Conservation (phyloP, 2,329 filamentous ascomycete species). For the Colletotrichum viniferum region DNA sequence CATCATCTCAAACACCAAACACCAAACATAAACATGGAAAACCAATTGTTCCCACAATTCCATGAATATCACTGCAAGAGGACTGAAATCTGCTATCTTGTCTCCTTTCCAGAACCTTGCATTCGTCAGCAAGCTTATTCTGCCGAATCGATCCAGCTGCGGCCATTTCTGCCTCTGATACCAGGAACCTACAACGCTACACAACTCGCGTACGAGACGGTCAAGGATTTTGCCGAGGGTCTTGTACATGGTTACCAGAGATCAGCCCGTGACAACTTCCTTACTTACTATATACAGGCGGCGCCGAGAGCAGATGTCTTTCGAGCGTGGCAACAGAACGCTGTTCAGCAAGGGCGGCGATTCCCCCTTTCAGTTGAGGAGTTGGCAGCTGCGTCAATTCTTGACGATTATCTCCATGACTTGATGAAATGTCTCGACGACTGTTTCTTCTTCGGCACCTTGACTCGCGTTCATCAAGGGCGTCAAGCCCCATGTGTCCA, state of each 20-base stretch:
- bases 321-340: not conserved
- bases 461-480: not conserved
- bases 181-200: not conserved
- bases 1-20: not conserved
- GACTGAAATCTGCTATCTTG: not conserved
- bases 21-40: not conserved
- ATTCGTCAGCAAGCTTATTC: not conserved
- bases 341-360: not conserved
- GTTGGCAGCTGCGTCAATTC: not conserved
- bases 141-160: not conserved
- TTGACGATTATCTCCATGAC: not conserved
- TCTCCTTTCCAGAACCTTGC: not conserved
- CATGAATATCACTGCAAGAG: not conserved
- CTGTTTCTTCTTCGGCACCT: slow-evolving; percentile 2
- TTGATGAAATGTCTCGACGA: not conserved
- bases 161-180: not conserved
- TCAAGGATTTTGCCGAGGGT: not conserved
- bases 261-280: not conserved
- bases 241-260: not conserved
- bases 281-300: not conserved
- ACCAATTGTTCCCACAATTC: not conserved
- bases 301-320: not conserved
- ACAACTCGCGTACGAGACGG: not conserved
- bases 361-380: not conserved
- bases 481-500: not conserved